Percentiles rank a stretch among this genome's conserved stretches.
Evolutionary conservation across 352 stramenopile genomes (phyloP).

Genomic region (Pythium pyrilobum): DNA sequence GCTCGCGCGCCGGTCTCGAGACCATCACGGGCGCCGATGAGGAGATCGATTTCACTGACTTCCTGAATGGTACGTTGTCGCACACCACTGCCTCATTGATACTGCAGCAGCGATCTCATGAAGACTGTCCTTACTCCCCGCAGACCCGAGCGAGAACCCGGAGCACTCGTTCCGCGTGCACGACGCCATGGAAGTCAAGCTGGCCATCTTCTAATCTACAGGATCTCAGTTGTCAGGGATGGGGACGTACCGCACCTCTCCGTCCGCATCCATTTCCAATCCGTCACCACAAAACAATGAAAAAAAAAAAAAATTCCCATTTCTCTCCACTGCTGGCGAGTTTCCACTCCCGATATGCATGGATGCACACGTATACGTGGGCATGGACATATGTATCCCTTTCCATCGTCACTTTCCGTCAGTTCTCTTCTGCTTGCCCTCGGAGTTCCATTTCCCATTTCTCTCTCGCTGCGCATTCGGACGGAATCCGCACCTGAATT

Average conservation of each 20-base stretch:
- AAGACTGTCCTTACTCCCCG: neutral
- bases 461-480: too few relatives aligned
- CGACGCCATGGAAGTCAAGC: conserved; percentile 87
- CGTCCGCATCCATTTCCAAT: neutral
- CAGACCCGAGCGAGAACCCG: conserved; percentile 75
- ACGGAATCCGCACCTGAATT: too few relatives aligned
- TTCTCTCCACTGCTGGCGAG: too few relatives aligned
- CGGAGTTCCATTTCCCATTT: too few relatives aligned
- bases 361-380: too few relatives aligned
- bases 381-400: too few relatives aligned
- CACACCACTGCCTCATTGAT: neutral
- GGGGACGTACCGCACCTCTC: too few relatives aligned
- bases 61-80: conserved; percentile 60
- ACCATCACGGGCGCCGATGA: conserved; percentile 77
- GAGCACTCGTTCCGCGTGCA: conserved; percentile 80
- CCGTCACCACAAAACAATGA: neutral
- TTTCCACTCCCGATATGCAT: too few relatives aligned
- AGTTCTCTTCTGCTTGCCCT: too few relatives aligned
- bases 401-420: too few relatives aligned
- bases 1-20: conserved; percentile 68
- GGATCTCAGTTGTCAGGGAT: neutral
- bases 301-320: neutral
- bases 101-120: neutral
- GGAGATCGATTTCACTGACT: conserved; percentile 75
- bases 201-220: conserved; percentile 86